Evolutionary conservation across 495 filamentous ascomycete species (phyloP), one percentile per base, ranked within the genome.

Genomic region (Hyaloscypha hepaticicola): DNA sequence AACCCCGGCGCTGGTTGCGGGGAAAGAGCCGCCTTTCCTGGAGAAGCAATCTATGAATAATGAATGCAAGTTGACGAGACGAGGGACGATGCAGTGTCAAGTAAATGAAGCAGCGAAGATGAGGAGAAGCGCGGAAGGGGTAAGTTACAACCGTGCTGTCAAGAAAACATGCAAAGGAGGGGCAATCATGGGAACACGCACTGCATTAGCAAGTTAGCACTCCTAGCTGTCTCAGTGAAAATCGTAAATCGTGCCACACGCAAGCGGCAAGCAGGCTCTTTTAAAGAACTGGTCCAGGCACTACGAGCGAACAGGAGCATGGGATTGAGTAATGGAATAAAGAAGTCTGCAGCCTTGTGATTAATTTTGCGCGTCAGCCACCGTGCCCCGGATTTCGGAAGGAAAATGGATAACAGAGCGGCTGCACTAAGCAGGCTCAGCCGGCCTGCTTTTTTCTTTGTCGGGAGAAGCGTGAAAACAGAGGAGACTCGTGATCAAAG

Each of bases 11-110:
- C 21, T 9, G 9, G 45, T 50, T 21, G 21, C 59, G 27, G 16
- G 26, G 50, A 25, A 45, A 45, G 38, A 45, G 38, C 38, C 38
- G 38, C 38, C 38, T 45, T 45, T 4, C 38, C 38, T 19, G 38
- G 38, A 45, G 38, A 14, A 45, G 38, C 38, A 48, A 65, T 65
- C 19, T 22, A 38, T 26, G 58, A 65, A 65, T 65, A 59, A 59
- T 14, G 12, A 19, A 45, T 19, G 38, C 38, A 45, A 45, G 38
- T 45, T n/a, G n/a, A n/a, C n/a, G n/a, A n/a, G 27, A 5, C 8
- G 22, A 45, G 58, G 6, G 27, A 51, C 16, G 16, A 16, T 45
- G 38, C 38, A 45, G 38, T 3, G 38, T 45, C 38, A 45, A 16
- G 38, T 45, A 16, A 19, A 4, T 45, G 38, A 11, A 16, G 19